phyloP scores from a whole-genome alignment of 1,284 basidiomycete genomes.

The Sanghuangporus weigelae region DNA sequence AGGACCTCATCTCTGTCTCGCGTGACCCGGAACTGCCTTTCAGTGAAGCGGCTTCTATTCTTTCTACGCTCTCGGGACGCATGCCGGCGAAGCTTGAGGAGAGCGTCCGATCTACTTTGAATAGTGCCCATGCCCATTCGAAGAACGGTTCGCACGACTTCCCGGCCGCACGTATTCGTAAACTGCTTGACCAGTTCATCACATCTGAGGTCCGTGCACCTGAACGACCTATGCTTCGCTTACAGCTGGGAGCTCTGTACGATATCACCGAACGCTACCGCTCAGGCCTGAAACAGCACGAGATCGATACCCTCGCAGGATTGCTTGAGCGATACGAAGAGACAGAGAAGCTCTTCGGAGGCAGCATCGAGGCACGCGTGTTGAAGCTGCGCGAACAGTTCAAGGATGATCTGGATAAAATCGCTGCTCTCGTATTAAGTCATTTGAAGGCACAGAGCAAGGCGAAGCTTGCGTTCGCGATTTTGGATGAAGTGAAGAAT shows the following conservation, averaged over 20 bases:
- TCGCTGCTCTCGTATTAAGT: conserved; percentile 84
- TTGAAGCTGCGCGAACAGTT: conserved; percentile 87
- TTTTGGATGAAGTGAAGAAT: conserved; percentile 87
- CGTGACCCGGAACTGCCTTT: conserved; percentile 88
- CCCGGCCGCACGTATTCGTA: conserved; percentile 79
- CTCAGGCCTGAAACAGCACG: conserved; percentile 84
- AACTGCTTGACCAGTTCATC: conserved; percentile 80
- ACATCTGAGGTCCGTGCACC: conserved; percentile 77
- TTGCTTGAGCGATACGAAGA: conserved; percentile 74
- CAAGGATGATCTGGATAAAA: conserved; percentile 90
- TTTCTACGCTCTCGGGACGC: conserved; percentile 89
- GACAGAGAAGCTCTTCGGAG: conserved; percentile 90
- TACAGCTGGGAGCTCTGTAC: conserved; percentile 67
- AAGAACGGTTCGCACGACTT: conserved; percentile 76
- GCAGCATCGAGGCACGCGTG: conserved; percentile 90
- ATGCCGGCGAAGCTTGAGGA: conserved; percentile 93
- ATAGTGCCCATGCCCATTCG: conserved; percentile 66
- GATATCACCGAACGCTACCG: conserved; percentile 81
- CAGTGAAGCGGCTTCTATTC: conserved; percentile 78
- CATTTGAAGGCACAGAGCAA: conserved; percentile 96
- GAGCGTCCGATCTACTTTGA: conserved; percentile 74
- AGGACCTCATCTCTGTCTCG: conserved; percentile 76
- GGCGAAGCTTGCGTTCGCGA: conserved; percentile 78
- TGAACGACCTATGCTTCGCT: conserved; percentile 74
- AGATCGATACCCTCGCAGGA: conserved; percentile 68